phyloP scores from a whole-genome alignment of 1,284 basidiomycete genomes.

The Mycena citricolor region DNA sequence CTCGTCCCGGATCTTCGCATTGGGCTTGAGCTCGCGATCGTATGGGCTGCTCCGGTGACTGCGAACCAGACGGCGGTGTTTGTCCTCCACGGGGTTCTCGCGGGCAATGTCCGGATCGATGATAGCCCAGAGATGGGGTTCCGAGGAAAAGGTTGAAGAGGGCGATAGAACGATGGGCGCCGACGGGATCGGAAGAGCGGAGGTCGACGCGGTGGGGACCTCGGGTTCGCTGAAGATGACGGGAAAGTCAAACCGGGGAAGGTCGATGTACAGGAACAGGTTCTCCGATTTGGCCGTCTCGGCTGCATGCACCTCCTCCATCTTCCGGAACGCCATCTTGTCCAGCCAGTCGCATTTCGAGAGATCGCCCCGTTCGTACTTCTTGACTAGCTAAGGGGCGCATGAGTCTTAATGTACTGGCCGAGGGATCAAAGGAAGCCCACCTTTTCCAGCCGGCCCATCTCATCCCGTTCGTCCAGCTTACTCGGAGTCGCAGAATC shows the following conservation, averaged over 20 bases:
- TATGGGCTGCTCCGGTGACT: slow-evolving; percentile 94
- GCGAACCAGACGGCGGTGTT: slow-evolving; percentile 91
- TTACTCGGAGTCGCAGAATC: slow-evolving; percentile 89
- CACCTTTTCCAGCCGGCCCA: slow-evolving; percentile 93
- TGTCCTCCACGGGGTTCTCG: slow-evolving; percentile 97
- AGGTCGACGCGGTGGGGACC: slow-evolving; percentile 29
- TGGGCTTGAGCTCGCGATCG: slow-evolving; percentile 95
- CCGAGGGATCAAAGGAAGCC: slow-evolving; percentile 23
- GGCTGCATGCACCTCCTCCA: slow-evolving; percentile 87
- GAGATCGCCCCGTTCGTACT: slow-evolving; percentile 93
- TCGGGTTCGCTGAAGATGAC: slow-evolving; percentile 94
- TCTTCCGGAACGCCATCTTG: slow-evolving; percentile 87
- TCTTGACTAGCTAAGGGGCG: slow-evolving; percentile 79
- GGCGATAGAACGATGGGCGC: slow-evolving; percentile 38
- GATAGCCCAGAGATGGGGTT: slow-evolving; percentile 83
- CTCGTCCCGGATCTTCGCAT: slow-evolving; percentile 92
- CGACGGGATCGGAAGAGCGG: slow-evolving; percentile 31
- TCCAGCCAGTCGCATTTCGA: slow-evolving; percentile 96
- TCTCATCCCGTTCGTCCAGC: slow-evolving; percentile 77
- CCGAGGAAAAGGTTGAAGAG: slow-evolving; percentile 38
- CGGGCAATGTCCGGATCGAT: slow-evolving; percentile 88
- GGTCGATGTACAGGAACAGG: slow-evolving; percentile 90
- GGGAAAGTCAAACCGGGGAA: slow-evolving; percentile 97
- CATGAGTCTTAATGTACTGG: neutral
- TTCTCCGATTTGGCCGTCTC: slow-evolving; percentile 89